These are phyloP conservation scores for Phyllosticta paracitricarpa DNA, from an alignment of 2,329 filamentous ascomycete genomes.

Conservation along the genomic window DNA sequence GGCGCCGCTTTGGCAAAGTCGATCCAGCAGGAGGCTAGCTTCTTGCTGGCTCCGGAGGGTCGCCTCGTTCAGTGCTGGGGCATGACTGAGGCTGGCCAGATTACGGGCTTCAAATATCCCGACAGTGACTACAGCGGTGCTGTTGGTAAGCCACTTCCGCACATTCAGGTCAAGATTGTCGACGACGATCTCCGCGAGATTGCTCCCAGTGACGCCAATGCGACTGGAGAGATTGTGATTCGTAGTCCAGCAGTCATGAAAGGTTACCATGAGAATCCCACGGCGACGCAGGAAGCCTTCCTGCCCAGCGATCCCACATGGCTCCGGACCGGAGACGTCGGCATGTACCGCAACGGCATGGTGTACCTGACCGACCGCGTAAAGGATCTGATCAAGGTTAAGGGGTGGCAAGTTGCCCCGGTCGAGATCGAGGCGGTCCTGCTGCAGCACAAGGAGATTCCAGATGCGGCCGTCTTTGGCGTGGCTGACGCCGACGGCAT, in stretches of 20 bases:
- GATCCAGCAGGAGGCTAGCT: not conserved
- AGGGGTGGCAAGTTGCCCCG: conserved; percentile 8
- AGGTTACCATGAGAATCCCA: conserved; percentile 1
- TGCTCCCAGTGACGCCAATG: not conserved
- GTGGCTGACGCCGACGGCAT: not conserved
- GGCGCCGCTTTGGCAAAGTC: not conserved
- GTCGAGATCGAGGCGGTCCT: conserved; percentile 9
- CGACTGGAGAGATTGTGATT: not conserved
- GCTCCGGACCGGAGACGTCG: conserved; percentile 10
- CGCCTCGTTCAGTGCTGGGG: not conserved
- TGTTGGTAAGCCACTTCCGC: conserved; percentile 11
- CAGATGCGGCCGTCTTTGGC: conserved; percentile 9
- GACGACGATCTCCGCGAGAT: conserved; percentile 9
- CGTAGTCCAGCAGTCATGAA: not conserved
- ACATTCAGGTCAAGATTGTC: conserved; percentile 13
- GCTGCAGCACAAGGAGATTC: not conserved
- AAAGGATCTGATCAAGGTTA: conserved; percentile 11
- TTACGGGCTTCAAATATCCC: not conserved
- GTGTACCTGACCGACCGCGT: conserved; percentile 1
- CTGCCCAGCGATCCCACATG: not conserved
- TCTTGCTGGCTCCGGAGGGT: not conserved
- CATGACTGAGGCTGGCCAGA: not conserved
- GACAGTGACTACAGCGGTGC: not conserved
- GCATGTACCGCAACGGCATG: not conserved
- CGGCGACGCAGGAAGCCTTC: conserved; percentile 3